These are phyloP conservation scores for Gilbertella persicaria DNA, from an alignment of 371 early-diverging fungal genomes.

Conservation along the genomic window DNA sequence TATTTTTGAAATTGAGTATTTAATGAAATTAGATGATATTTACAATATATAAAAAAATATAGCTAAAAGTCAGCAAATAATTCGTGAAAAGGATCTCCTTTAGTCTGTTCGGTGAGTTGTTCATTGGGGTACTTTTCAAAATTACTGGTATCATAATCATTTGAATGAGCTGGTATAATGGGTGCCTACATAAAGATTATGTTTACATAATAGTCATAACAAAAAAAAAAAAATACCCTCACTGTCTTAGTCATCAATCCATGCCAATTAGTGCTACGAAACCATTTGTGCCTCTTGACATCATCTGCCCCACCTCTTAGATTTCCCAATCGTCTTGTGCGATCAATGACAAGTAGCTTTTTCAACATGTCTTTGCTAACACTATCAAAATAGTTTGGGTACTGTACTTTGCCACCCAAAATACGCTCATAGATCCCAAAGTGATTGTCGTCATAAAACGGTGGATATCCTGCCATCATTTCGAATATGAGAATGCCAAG, in stretches of 20 bases:
- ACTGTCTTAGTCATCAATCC: conserved; percentile 70
- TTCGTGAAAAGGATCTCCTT: conserved; percentile 46
- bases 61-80: conserved; percentile 48
- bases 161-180: conserved; percentile 60
- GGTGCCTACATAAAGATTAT: conserved; percentile 57
- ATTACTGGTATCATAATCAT: conserved; percentile 68
- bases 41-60: conserved; percentile 21
- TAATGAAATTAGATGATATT: neutral
- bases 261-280: conserved; percentile 83
- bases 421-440: conserved; percentile 88
- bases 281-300: conserved; percentile 88
- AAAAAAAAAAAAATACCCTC: conserved; percentile 54
- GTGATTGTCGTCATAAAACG: conserved; percentile 96
- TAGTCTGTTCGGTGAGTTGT: conserved; percentile 31
- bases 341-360: conserved; percentile 75
- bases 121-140: conserved; percentile 69
- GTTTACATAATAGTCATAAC: conserved; percentile 33
- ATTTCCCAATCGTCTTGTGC: conserved; percentile 78
- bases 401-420: conserved; percentile 69
- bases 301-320: conserved; percentile 48
- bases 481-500: conserved; percentile 97
- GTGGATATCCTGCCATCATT: conserved; percentile 93
- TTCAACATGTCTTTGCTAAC: conserved; percentile 78
- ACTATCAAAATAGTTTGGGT: conserved; percentile 78
- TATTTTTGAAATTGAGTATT: too few relatives aligned